A percentile compares a stretch with the other conserved stretches of the same genome.
These are phyloP conservation scores for Hypoxylon sp. DNA, from an alignment of 2,329 filamentous ascomycete species.

Conservation along the genomic window DNA sequence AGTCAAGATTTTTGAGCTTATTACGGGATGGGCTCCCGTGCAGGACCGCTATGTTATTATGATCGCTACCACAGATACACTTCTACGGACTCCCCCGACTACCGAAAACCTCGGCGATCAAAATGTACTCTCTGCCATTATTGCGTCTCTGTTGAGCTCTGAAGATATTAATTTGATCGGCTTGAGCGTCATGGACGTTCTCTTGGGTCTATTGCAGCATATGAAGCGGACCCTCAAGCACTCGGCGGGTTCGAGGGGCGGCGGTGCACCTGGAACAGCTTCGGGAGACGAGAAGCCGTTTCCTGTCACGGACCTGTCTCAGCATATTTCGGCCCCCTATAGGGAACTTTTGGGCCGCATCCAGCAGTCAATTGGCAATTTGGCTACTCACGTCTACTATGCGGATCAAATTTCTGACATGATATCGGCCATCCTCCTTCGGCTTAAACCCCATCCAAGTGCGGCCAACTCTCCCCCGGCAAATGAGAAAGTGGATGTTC, in stretches of 20 bases:
- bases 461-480: conserved; percentile 57
- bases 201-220: conserved; percentile 86
- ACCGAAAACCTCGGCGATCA: conserved; percentile 81
- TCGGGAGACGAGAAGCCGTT: conserved; percentile 49
- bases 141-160: conserved; percentile 85
- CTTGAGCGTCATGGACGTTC: conserved; percentile 93
- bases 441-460: conserved; percentile 75
- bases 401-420: conserved; percentile 96
- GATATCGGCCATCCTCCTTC: conserved; percentile 81
- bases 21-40: conserved; percentile 89
- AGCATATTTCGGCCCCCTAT: conserved; percentile 63
- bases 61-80: conserved; percentile 80
- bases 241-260: conserved; percentile 53
- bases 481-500: conserved; percentile 60
- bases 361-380: conserved; percentile 85
- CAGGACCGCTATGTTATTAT: conserved; percentile 94
- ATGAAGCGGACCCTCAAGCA: conserved; percentile 82
- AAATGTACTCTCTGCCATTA: conserved; percentile 78
- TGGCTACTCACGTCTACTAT: conserved; percentile 97
- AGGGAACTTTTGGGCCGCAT: conserved; percentile 76
- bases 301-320: conserved; percentile 50
- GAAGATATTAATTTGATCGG: conserved; percentile 89
- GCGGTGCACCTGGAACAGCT: conserved; percentile 27
- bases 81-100: conserved; percentile 74
- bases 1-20: conserved; percentile 81